These are phyloP conservation scores for Hygrophoropsis aurantiaca DNA, from an alignment of 768 basidiomycete species.

Conservation along the genomic window DNA sequence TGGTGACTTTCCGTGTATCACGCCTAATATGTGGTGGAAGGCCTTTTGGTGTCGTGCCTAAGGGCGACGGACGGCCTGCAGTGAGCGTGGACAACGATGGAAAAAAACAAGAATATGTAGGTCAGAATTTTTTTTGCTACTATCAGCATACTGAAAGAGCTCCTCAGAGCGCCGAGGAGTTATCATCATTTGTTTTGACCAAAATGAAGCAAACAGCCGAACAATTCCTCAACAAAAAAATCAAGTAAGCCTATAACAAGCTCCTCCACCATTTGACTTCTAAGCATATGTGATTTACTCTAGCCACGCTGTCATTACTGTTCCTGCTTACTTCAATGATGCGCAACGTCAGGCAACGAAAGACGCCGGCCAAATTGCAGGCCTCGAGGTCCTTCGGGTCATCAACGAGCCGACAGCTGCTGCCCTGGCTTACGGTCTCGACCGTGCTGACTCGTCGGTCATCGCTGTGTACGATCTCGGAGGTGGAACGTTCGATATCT, in stretches of 20 bases:
- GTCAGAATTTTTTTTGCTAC: slow-evolving; percentile 28
- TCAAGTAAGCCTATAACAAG: slow-evolving; percentile 74
- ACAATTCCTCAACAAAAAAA: slow-evolving; percentile 86
- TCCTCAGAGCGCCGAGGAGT: slow-evolving; percentile 74
- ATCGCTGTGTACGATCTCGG: slow-evolving; percentile 99
- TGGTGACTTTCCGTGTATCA: slow-evolving; percentile 3
- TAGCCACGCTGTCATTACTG: slow-evolving; percentile 89
- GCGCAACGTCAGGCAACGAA: slow-evolving; percentile 99
- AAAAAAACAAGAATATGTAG: slow-evolving; percentile 77
- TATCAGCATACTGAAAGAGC: slow-evolving; percentile 12
- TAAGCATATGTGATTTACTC: slow-evolving; percentile 8
- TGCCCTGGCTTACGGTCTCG: slow-evolving; percentile 96
- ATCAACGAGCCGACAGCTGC: slow-evolving; percentile 99
- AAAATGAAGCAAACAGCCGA: slow-evolving; percentile 99
- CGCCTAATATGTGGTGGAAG: slow-evolving; percentile 33
- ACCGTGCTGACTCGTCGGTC: slow-evolving; percentile 74
- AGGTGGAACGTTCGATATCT: slow-evolving; percentile 99
- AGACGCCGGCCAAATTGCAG: slow-evolving; percentile 96
- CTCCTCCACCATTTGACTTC: background rate
- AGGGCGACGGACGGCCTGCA: slow-evolving; percentile 72
- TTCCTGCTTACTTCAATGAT: slow-evolving; percentile 99
- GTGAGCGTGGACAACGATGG: slow-evolving; percentile 85
- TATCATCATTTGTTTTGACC: slow-evolving; percentile 82
- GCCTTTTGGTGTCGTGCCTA: slow-evolving; percentile 79
- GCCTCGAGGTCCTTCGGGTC: slow-evolving; percentile 94